These are phyloP conservation scores for Marsdenia floribunda DNA, from an alignment of 257 asterid genomes.

Conservation along the genomic window DNA sequence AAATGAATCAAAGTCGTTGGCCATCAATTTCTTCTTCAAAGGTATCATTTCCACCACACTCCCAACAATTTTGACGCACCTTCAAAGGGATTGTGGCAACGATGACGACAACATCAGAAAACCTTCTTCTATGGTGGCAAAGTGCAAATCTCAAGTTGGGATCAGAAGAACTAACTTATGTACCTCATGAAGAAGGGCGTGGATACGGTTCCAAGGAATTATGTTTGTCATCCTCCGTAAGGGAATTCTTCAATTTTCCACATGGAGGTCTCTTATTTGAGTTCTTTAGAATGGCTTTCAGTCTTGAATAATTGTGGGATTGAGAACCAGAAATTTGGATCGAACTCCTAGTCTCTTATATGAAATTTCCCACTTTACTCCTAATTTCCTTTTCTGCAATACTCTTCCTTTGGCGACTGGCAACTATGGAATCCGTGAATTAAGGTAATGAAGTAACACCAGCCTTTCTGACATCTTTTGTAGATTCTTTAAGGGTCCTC, in stretches of 20 bases:
- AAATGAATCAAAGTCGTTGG: too few species aligned
- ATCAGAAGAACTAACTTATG: constrained; percentile 20
- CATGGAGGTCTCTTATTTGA: constrained; percentile 31
- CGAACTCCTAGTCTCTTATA: constrained; percentile 38
- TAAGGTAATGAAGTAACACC: constrained; percentile 27
- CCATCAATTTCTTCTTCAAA: too few species aligned
- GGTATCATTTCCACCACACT: too few species aligned
- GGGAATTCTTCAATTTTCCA: constrained; percentile 18
- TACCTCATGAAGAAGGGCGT: constrained; percentile 16
- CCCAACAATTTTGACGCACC: too few species aligned
- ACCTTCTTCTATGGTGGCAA: constrained; percentile 36
- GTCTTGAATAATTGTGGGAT: constrained; percentile 38
- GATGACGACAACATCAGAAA: too few species aligned
- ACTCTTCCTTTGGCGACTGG: constrained; percentile 36
- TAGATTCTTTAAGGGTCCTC: constrained; percentile 31
- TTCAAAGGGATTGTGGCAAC: too few species aligned
- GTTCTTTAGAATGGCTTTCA: constrained; percentile 22
- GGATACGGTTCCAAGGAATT: constrained; percentile 15
- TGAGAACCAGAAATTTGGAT: constrained; percentile 36
- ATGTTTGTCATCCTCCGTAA: constrained; percentile 17
- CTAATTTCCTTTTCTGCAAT: constrained; percentile 26
- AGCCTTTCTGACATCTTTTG: constrained; percentile 12
- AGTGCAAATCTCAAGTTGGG: constrained; percentile 21
- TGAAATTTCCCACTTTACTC: constrained; percentile 23
- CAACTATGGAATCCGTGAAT: constrained; percentile 40